Evolutionary conservation across 1,284 basidiomycete genomes (phyloP), one percentile per base, ranked within the genome.

Genomic region (Cutaneotrichosporon sp.): DNA sequence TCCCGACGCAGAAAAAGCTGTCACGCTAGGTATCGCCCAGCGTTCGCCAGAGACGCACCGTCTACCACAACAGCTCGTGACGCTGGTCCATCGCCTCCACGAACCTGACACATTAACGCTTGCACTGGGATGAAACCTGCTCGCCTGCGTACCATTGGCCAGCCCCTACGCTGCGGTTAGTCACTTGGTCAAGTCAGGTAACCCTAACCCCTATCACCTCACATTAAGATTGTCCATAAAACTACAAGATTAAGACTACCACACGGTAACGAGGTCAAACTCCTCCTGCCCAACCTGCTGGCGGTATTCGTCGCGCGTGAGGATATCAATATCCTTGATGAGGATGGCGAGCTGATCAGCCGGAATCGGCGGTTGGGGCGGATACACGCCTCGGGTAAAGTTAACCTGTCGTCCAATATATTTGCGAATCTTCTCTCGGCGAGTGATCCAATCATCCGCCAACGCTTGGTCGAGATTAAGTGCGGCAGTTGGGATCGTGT

Each of bases 371-470:
- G 58, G 58, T 31, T 59, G 58, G 9, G 58, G 58, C 6, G 58
- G 58, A n/a, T 49, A 50, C 18, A 59, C 58, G 47, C 47, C 34
- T 7, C 58, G 58, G 8, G 58, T 59, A 31, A 59, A 59, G 47
- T 50, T 59, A 32, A 59, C 34, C 34, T 59, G 58, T 10, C 34
- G 36, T 6, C 58, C 58, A 21, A 59, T 59, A 8, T 26, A 49
- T n/a, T 34, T 34, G 32, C 58, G 47, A 47, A 59, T 59, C 31
- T n/a, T 34, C 34, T 59, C 58, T 1, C 58, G 58, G 21, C 58
- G 47, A 2, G 58, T 13, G 8, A 47, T 34, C 58, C 58, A 59
- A 21, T 59, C 58, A n/a, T 51, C 34, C 2, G 16, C 58, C 10
- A 56, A 22, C 21, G 26, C 55, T 7, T 10, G n/a, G 6, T 49